Percentiles rank a stretch among this genome's conserved stretches.
phyloP scores from a whole-genome alignment of 495 filamentous ascomycete species.

The Penicillium longicatenatum region DNA sequence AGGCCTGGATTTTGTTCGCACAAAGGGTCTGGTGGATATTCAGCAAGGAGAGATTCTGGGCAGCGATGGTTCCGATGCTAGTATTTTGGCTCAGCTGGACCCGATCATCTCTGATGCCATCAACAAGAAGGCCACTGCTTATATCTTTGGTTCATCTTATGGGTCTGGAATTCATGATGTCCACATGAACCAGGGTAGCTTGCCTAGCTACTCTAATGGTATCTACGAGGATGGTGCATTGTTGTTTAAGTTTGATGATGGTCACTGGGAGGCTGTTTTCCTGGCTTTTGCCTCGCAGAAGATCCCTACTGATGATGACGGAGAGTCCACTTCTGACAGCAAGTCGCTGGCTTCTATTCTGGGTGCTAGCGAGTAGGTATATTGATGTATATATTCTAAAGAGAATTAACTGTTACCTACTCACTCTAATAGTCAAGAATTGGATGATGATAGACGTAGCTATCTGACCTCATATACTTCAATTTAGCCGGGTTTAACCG shows the following conservation, averaged over 20 bases:
- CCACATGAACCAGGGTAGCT: conserved; percentile 49
- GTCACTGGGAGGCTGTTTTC: conserved; percentile 30
- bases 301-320: conserved; percentile 22
- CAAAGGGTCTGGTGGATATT: conserved; percentile 23
- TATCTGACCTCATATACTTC: background rate
- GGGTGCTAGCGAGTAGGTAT: conserved; percentile 1
- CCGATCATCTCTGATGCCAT: conserved; percentile 38
- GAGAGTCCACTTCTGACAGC: conserved; percentile 22
- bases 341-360: conserved; percentile 24
- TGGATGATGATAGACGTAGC: background rate
- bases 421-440: background rate
- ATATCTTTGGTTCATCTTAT: conserved; percentile 38
- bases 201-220: conserved; percentile 36
- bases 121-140: conserved; percentile 32
- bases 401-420: background rate
- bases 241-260: conserved; percentile 39
- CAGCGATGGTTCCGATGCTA: conserved; percentile 26
- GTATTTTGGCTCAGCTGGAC: conserved; percentile 38
- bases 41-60: conserved; percentile 24
- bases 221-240: conserved; percentile 40
- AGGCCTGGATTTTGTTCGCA: conserved; percentile 31
- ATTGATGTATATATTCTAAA: background rate
- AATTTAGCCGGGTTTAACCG: background rate
- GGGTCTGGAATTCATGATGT: conserved; percentile 44
- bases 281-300: conserved; percentile 30